These are phyloP conservation scores for Cryptosporidium sp. DNA, from an alignment of 169 alveolate species.

Conservation along the genomic window DNA sequence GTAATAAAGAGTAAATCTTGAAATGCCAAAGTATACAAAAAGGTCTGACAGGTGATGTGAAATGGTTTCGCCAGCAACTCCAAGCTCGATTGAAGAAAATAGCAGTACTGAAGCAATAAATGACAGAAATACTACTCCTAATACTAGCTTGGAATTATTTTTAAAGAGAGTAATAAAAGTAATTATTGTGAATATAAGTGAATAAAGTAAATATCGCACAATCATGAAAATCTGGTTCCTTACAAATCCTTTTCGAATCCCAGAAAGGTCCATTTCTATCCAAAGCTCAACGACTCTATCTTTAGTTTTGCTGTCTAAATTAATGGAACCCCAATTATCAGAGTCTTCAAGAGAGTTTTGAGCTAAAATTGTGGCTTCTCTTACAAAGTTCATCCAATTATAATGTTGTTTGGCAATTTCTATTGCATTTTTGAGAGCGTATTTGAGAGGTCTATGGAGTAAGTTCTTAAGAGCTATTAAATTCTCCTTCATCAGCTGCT, in stretches of 20 bases:
- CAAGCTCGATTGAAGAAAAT: conserved; percentile 20
- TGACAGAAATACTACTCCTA: conserved; percentile 12
- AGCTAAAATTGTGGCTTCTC: conserved; percentile 38
- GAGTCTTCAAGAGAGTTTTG: conserved; percentile 33
- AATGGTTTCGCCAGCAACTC: conserved; percentile 16
- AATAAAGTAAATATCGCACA: conserved; percentile 11
- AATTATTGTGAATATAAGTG: not conserved
- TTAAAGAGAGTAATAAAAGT: conserved; percentile 8
- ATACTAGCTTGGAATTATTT: not conserved
- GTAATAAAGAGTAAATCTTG: conserved; percentile 6
- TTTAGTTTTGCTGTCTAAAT: conserved; percentile 25
- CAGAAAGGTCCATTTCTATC: conserved; percentile 28
- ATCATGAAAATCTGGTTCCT: conserved; percentile 8
- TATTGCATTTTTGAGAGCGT: conserved; percentile 15
- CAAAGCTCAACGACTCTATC: conserved; percentile 54
- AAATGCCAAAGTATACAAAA: not conserved
- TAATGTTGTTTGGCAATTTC: not conserved
- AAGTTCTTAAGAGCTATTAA: conserved; percentile 49
- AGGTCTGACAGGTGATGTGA: not conserved
- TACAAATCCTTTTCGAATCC: not conserved
- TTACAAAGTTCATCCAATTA: conserved; percentile 45
- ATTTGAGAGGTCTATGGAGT: conserved; percentile 57
- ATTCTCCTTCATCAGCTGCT: conserved; percentile 59
- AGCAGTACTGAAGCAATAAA: conserved; percentile 4
- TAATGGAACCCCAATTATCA: not conserved